Evolutionary conservation across 179 eudicot species (phyloP), one percentile per base, ranked within the genome.

Genomic region (Amaranthus tricolor): DNA sequence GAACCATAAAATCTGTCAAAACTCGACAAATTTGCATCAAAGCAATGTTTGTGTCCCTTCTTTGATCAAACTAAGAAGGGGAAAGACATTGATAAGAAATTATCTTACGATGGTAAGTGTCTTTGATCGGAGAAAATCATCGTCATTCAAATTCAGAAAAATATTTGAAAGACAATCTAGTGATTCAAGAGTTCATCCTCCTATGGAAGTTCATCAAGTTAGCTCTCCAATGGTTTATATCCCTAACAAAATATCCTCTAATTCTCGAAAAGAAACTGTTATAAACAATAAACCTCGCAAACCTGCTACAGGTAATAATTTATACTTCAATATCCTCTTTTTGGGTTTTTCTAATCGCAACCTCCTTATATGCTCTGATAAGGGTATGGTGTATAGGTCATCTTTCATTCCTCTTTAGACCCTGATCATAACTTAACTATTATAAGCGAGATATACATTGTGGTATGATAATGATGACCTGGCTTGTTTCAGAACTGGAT

Each of bases 401-500:
- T 31, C 40, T 31, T 31, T 1, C 40, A 2, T 31, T 4, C 40
- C 3, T 31, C 40, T 31, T 31, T 31, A 31, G 40, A 31, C 40
- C 40, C 40, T 31, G 40, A 31, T 2, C 40, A 31, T 31, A 31
- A 31, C 40, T 31, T 31, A 31, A 31, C 40, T 31, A 31, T 31
- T 31, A 31, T 31, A 31, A 31, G 40, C 2, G 40, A 31, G 40
- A 31, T 31, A 31, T 8, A 55, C 9, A 19, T 11, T 60, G 52
- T 24, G 20, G n/a, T 7, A 20, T 17, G 6, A 9, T 64, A 57
- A 31, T 56, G 20, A 5, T 9, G 6, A 47, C 75, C 48, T n/a
- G 73, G 61, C 63, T 57, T 82, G 63, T 21, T 52, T 76, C 74
- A 92, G 98, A 91, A 64, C 73, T 87, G 66, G 96, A 93, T 0